Evolutionary conservation across 306 rosid species (phyloP), one percentile per base, ranked within the genome.

Genomic region (Cucumis hystrix): DNA sequence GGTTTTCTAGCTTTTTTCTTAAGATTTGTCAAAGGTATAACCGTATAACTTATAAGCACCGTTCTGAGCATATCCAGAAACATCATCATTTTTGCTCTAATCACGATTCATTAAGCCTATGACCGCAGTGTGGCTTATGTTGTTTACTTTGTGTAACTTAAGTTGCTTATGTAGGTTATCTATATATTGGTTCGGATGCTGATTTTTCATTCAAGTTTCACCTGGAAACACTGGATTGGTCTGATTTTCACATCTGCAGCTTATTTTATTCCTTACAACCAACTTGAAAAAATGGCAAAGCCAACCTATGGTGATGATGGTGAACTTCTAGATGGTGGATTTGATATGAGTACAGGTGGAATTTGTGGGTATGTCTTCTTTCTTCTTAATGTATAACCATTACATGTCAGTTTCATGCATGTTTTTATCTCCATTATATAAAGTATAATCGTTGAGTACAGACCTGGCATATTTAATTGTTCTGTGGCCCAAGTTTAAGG

Each of bases 301-400:
- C 96, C 96, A 23, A 47, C 72, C 61, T 90, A 83, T 58, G 82
- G 74, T n/a, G 84, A 87, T 23, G 87, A 88, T 85, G 98, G 97
- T 77, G 97, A 94, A 59, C 98, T 94, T 73, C 72, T 91, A n/a
- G 97, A 94, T 79, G 98, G 98, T 7, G 98, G 98, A 16, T 94
- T 91, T 85, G 97, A 94, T 87, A 91, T 90, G 98, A 80, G 79
- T 40, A 91, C 96, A 0, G 92, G 92, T 85, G 97, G 98, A 59
- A 82, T 94, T 80, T 94, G 98, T 77, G 97, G 97, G 97, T 94
- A 84, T 56, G 91, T 76, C 67, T 23, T 68, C 49, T 16, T 62
- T 73, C 63, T 73, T 73, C 77, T 73, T 79, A 52, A 37, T 74
- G 68, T 54, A 17, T 30, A 35, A 4, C 15, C 57, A 39, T 67